Percentiles rank a stretch among this genome's conserved stretches.
These are phyloP conservation scores for Cymbopogon flexuosus DNA, from an alignment of 202 grass and related monocot species.

Conservation along the genomic window DNA sequence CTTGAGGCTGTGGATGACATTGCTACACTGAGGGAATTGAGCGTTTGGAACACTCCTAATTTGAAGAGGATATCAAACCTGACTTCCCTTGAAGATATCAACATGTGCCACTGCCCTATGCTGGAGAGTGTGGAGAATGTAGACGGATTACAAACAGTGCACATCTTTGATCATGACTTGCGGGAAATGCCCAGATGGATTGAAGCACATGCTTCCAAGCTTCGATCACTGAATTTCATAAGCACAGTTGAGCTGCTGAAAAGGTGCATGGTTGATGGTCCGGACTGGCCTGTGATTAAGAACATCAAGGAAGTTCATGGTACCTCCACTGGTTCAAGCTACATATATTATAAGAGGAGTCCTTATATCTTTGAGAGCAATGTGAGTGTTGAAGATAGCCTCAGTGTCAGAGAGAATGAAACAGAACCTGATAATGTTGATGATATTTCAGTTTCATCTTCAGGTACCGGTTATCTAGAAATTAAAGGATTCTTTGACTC, in stretches of 20 bases:
- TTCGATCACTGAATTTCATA: conserved; percentile 46
- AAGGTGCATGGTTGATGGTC: conserved; percentile 50
- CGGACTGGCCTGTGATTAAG: conserved; percentile 52
- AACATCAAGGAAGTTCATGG: conserved; percentile 52
- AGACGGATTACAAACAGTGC: conserved; percentile 36
- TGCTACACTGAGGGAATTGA: conserved; percentile 47
- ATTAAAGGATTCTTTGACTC: conserved; percentile 38
- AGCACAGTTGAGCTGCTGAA: conserved; percentile 38
- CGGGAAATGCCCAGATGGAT: conserved; percentile 61
- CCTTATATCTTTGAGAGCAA: conserved; percentile 54
- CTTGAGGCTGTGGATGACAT: conserved; percentile 52
- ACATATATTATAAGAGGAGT: conserved; percentile 55
- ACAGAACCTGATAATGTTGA: conserved; percentile 25
- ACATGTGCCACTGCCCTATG: conserved; percentile 51
- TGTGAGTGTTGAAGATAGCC: conserved; percentile 22
- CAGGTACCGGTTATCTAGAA: conserved; percentile 16
- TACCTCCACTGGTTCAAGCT: conserved; percentile 40
- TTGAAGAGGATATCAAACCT: conserved; percentile 53
- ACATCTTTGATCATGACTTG: conserved; percentile 62
- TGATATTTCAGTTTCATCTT: conserved; percentile 28
- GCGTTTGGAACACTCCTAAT: conserved; percentile 48
- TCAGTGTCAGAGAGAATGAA: not conserved
- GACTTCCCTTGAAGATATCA: conserved; percentile 57
- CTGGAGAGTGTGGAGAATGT: conserved; percentile 38
- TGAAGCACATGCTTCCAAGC: conserved; percentile 22